phyloP scores from a whole-genome alignment of 495 filamentous ascomycete genomes.

The Penicillium roqueforti region DNA sequence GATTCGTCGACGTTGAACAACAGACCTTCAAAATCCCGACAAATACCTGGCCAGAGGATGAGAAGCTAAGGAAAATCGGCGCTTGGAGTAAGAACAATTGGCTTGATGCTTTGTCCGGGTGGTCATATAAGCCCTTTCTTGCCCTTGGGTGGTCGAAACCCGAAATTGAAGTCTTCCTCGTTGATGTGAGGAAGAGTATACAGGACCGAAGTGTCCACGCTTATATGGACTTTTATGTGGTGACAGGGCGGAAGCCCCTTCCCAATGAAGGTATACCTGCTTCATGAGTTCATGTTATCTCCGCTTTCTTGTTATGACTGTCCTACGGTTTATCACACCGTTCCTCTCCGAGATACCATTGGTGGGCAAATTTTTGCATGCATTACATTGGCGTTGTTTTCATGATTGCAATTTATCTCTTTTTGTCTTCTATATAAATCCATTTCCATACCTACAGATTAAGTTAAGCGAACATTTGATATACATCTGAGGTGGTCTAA shows the following conservation, averaged over 20 bases:
- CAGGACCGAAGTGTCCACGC: slow-evolving; percentile 52
- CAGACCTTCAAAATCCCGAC: slow-evolving; percentile 52
- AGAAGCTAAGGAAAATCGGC: slow-evolving; percentile 46
- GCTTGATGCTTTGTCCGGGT: slow-evolving; percentile 42
- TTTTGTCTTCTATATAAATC: slow-evolving; percentile 9
- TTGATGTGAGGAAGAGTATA: slow-evolving; percentile 54
- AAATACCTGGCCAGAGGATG: slow-evolving; percentile 58
- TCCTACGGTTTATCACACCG: slow-evolving; percentile 10
- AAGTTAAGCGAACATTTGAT: neutral
- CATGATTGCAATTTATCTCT: neutral
- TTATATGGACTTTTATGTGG: slow-evolving; percentile 51
- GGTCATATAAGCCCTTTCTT: slow-evolving; percentile 44
- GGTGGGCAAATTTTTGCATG: slow-evolving; percentile 18
- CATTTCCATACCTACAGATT: neutral
- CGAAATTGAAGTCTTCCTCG: slow-evolving; percentile 55
- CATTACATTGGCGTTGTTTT: slow-evolving; percentile 24
- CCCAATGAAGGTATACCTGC: slow-evolving; percentile 16
- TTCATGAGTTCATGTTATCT: slow-evolving; percentile 6
- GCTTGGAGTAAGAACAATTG: slow-evolving; percentile 40
- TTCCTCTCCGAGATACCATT: slow-evolving; percentile 27
- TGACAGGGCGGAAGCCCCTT: slow-evolving; percentile 52
- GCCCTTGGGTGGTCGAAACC: slow-evolving; percentile 45
- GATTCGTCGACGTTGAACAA: slow-evolving; percentile 61
- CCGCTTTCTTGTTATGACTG: slow-evolving; percentile 11
- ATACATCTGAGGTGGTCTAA: neutral